These are phyloP conservation scores for Heterobasidion parviporum DNA, from an alignment of 1,284 basidiomycete genomes.

Conservation along the genomic window DNA sequence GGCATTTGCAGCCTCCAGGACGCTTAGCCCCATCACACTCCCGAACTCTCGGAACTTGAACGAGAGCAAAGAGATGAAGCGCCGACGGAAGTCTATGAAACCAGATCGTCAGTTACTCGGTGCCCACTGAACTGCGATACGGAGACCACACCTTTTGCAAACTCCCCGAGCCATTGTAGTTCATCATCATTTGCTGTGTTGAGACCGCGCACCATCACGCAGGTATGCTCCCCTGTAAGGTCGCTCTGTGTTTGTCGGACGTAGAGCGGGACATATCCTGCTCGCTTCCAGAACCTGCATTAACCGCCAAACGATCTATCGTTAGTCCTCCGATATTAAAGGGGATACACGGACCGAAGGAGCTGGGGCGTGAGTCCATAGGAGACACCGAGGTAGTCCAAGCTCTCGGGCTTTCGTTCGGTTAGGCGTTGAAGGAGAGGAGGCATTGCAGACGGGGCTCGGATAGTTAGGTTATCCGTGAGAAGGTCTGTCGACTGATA, in stretches of 20 bases:
- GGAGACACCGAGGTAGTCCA: slow-evolving; percentile 96
- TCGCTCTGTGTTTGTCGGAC: slow-evolving; percentile 92
- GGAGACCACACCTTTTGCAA: slow-evolving; percentile 66
- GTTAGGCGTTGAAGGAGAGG: slow-evolving; percentile 88
- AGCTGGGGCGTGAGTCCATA: slow-evolving; percentile 90
- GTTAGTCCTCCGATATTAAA: background rate
- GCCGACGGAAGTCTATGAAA: slow-evolving; percentile 76
- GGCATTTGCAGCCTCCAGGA: slow-evolving; percentile 78
- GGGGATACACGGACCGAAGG: slow-evolving; percentile 44
- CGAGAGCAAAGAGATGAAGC: slow-evolving; percentile 86
- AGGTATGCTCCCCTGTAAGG: slow-evolving; percentile 94
- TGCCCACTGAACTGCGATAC: background rate
- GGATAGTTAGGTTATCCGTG: slow-evolving; percentile 70
- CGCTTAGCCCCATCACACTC: slow-evolving; percentile 78
- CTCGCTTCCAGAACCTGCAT: slow-evolving; percentile 88
- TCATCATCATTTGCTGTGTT: slow-evolving; percentile 59
- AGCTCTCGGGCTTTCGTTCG: slow-evolving; percentile 82
- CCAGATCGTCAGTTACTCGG: background rate
- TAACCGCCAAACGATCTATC: background rate
- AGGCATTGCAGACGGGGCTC: slow-evolving; percentile 79
- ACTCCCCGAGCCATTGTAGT: slow-evolving; percentile 82
- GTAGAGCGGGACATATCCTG: slow-evolving; percentile 88
- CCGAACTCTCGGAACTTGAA: slow-evolving; percentile 95
- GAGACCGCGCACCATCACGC: slow-evolving; percentile 83
- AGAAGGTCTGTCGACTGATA: slow-evolving; percentile 44